Conservation (phyloP, 768 basidiomycete genomes). For the Auricularia auricula-judae region DNA sequence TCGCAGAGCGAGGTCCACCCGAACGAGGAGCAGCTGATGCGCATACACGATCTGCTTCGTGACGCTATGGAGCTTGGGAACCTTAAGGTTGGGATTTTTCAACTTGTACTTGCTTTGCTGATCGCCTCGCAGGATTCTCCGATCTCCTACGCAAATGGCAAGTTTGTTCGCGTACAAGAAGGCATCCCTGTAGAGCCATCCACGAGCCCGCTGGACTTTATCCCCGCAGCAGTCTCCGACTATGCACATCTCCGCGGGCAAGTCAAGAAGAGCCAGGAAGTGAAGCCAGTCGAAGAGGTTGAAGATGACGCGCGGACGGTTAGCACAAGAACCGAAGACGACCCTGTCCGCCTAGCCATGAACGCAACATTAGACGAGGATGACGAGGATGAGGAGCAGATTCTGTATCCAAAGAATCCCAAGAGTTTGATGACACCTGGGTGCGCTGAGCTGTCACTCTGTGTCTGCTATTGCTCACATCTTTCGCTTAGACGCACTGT, state of each 20-base stretch:
- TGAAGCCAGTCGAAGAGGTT: constrained; percentile 14
- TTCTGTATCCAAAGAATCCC: constrained; percentile 53
- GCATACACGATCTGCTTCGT: constrained; percentile 72
- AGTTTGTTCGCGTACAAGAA: constrained; percentile 3
- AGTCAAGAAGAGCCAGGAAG: constrained; percentile 15
- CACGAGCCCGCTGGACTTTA: neutral
- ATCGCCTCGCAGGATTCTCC: constrained; percentile 15
- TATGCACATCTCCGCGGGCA: constrained; percentile 14
- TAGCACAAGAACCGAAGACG: constrained; percentile 70
- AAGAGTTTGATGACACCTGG: constrained; percentile 9
- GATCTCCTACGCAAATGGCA: constrained; percentile 9
- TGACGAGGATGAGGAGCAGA: constrained; percentile 61
- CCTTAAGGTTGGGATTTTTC: neutral
- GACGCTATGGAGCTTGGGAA: constrained; percentile 40
- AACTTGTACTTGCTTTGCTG: neutral
- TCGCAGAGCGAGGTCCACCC: constrained; percentile 49
- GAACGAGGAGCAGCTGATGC: constrained; percentile 92
- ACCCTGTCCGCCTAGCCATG: constrained; percentile 52
- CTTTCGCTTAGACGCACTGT: neutral
- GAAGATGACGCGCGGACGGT: constrained; percentile 59
- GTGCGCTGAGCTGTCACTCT: neutral
- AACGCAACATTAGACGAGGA: constrained; percentile 33
- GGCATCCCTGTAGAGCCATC: neutral
- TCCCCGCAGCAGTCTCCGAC: neutral
- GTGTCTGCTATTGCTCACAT: neutral